Percentiles rank a stretch among this genome's conserved stretches.
Evolutionary conservation across 208 protist genomes (phyloP).

Genomic region (Dictyostelium gargantuum): DNA sequence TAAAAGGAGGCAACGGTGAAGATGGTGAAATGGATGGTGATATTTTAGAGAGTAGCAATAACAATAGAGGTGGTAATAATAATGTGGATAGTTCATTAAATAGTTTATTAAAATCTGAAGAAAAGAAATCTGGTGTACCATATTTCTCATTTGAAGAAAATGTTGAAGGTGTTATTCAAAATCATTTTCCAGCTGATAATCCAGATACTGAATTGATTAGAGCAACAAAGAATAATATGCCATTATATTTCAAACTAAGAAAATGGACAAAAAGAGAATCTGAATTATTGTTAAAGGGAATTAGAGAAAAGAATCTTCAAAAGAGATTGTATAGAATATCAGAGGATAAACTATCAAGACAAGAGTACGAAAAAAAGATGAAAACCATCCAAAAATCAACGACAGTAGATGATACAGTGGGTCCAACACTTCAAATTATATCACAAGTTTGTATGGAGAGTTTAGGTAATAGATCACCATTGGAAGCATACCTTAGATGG

Average conservation of each 20-base stretch:
- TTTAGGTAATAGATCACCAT: constrained; percentile 59
- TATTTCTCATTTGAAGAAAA: neutral
- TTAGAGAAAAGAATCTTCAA: constrained; percentile 65
- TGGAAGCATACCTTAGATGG: constrained; percentile 79
- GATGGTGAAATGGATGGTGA: neutral
- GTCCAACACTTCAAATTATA: neutral
- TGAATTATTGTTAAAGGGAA: constrained; percentile 14
- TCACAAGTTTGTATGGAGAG: constrained; percentile 62
- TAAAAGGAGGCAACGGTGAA: neutral
- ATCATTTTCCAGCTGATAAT: constrained; percentile 68
- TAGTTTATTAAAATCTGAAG: neutral
- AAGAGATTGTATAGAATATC: constrained; percentile 1
- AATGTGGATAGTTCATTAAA: neutral
- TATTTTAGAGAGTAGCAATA: neutral
- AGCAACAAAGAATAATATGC: constrained; percentile 52
- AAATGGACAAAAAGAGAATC: constrained; percentile 74
- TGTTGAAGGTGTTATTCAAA: neutral
- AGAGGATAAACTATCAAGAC: neutral
- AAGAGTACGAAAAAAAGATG: constrained; percentile 43
- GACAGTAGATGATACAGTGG: constrained; percentile 6
- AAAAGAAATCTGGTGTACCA: neutral
- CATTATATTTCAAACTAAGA: constrained; percentile 63
- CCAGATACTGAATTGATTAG: constrained; percentile 44
- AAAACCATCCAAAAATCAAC: constrained; percentile 52
- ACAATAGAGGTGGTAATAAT: neutral